Evolutionary conservation across 2,329 filamentous ascomycete genomes (phyloP), one percentile per base, ranked within the genome.

Genomic region (Clonostachys rhizophaga): DNA sequence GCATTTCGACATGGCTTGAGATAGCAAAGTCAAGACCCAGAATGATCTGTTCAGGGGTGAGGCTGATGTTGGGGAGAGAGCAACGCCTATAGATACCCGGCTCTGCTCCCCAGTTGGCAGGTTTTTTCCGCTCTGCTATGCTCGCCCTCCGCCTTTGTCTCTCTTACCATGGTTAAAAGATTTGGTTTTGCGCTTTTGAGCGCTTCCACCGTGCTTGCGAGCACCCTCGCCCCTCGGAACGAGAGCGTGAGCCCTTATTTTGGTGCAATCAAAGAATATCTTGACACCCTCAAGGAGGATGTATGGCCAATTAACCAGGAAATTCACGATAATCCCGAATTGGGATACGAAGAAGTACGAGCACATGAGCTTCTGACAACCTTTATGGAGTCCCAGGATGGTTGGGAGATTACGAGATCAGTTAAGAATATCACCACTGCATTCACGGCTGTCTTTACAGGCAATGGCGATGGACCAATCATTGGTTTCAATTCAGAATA

Each of bases 301-400:
- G 52, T 69, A 5, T 61, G 63, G 48, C 45, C 51, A 12, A 58
- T 72, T 48, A 70, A 66, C 49, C 63, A 68, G n/a, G 55, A 65
- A 34, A 70, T 74, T 17, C 69, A 72, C 49, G 66, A 69, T 41
- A 63, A 74, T 40, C 71, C 71, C 0, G 71, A 74, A 52, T 58
- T 73, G 1, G 66, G 64, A 0, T 73, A 64, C 48, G 59, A 72
- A 36, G 71, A 74, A 51, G 56, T 60, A 41, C 65, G 67, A 16
- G 71, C 71, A 0, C 71, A 74, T 47, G 58, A 66, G 5, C 54
- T 65, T 3, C 55, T 75, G 34, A 70, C 67, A 0, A 55, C 59
- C 5, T 73, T 64, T 45, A 55, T 71, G 50, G 54, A 58, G 42
- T 55, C 52, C 11, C 62, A 64, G 34, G 49, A 60, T 14, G 61